A percentile compares a stretch with the other conserved stretches of the same genome.
phyloP scores from a whole-genome alignment of 2,329 filamentous ascomycete species.

The Ceratocystis huliohia region DNA sequence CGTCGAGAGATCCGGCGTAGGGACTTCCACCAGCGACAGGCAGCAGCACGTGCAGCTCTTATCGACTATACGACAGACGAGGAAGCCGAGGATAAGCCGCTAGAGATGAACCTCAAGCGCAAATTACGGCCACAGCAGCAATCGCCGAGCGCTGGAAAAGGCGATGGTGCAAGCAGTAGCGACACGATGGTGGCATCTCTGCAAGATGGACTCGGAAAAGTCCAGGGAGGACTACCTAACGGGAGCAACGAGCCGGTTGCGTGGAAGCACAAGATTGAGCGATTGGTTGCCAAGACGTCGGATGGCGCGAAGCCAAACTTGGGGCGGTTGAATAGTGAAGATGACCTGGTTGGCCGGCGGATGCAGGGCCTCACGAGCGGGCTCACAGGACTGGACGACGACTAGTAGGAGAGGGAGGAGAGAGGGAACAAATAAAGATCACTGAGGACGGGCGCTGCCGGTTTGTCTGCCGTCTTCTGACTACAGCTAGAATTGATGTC shows the following conservation, averaged over 20 bases:
- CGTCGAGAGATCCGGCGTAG: conserved; percentile 13
- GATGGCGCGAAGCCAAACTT: conserved; percentile 30
- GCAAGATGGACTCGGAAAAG: conserved; percentile 21
- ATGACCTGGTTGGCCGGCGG: conserved; percentile 43
- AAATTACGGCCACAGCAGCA: conserved; percentile 20
- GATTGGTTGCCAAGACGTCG: conserved; percentile 29
- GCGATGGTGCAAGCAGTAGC: conserved; percentile 21
- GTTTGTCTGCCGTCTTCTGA: not conserved
- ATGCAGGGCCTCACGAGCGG: conserved; percentile 47
- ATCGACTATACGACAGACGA: conserved; percentile 10
- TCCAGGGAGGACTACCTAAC: conserved; percentile 24
- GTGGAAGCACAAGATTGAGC: conserved; percentile 24
- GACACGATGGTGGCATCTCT: conserved; percentile 22
- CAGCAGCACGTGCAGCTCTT: conserved; percentile 3
- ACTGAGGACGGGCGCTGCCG: not conserved
- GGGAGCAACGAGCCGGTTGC: conserved; percentile 24
- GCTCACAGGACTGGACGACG: conserved; percentile 38
- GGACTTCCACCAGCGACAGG: conserved; percentile 7
- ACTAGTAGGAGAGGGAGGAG: conserved; percentile 25
- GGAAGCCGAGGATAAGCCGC: conserved; percentile 59
- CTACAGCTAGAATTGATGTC: no score
- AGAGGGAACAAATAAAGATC: not conserved
- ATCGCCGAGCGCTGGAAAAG: conserved; percentile 19
- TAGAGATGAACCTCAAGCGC: conserved; percentile 50
- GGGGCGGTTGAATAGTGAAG: conserved; percentile 43